phyloP scores from a whole-genome alignment of 495 filamentous ascomycete species.

The Lasiosphaeria miniovina region DNA sequence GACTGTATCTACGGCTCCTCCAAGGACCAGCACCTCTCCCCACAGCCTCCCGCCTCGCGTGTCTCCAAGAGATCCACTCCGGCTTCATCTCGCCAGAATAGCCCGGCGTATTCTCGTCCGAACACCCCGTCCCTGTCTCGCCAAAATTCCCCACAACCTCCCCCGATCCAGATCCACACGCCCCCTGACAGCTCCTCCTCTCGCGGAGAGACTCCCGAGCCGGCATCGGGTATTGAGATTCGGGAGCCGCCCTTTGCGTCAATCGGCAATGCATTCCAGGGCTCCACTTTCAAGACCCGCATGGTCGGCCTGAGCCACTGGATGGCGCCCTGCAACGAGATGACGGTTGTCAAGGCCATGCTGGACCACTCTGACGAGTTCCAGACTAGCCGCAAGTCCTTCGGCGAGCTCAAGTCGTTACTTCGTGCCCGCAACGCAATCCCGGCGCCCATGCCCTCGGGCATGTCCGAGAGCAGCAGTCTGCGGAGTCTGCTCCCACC shows the following conservation, averaged over 20 bases:
- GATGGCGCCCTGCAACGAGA: constrained; percentile 22
- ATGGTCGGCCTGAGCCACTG: constrained; percentile 25
- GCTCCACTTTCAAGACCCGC: constrained; percentile 17
- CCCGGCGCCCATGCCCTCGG: background rate
- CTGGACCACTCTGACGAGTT: constrained; percentile 21
- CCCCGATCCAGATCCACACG: constrained; percentile 3
- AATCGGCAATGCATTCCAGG: constrained; percentile 9
- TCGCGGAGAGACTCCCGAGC: constrained; percentile 11
- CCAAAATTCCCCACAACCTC: background rate
- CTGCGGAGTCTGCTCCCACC: constrained; percentile 18
- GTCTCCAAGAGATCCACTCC: background rate
- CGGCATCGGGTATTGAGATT: background rate
- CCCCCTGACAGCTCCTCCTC: constrained; percentile 18
- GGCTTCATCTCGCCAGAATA: background rate
- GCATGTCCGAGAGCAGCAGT: background rate
- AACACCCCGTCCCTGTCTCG: background rate
- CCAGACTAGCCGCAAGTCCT: constrained; percentile 13
- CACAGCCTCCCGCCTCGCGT: constrained; percentile 3
- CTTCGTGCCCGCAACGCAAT: constrained; percentile 6
- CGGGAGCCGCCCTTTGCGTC: background rate
- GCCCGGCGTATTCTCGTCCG: background rate
- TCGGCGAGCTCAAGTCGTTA: constrained; percentile 19
- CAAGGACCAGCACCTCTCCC: constrained; percentile 2
- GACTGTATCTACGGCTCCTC: constrained; percentile 16
- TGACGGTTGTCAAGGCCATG: constrained; percentile 19